These are phyloP conservation scores for Debaryomyces fabryi DNA, from an alignment of 1,139 yeast species.

Conservation along the genomic window DNA sequence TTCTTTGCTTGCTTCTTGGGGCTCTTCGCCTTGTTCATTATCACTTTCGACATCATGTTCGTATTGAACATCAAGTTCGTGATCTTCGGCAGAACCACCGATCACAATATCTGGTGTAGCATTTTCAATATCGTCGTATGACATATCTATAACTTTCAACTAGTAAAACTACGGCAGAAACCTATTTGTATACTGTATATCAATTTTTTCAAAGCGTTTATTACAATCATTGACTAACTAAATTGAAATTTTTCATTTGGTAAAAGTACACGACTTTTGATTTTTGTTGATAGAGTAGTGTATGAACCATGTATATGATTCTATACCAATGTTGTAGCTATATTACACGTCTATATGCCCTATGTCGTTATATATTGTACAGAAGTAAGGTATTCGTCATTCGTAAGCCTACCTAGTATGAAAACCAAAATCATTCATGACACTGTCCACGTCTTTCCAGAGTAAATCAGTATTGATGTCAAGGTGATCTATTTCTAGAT, in stretches of 20 bases:
- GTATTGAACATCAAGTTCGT: constrained; percentile 42
- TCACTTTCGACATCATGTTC: constrained; percentile 53
- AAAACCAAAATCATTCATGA: constrained; percentile 95
- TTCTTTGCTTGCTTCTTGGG: constrained; percentile 41
- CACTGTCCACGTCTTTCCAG: constrained; percentile 89
- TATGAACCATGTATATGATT: not conserved
- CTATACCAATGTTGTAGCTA: not conserved
- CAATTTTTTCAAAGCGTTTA: constrained; percentile 1
- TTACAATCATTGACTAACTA: constrained; percentile 2
- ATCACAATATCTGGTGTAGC: constrained; percentile 85
- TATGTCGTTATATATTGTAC: not conserved
- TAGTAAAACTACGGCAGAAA: constrained; percentile 11
- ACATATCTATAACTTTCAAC: constrained; percentile 28
- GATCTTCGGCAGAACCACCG: constrained; percentile 62
- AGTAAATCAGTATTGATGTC: constrained; percentile 61
- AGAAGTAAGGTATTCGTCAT: not conserved
- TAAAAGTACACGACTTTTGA: constrained; percentile 6
- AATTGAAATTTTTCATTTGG: constrained; percentile 6
- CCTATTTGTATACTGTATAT: not conserved
- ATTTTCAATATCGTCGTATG: constrained; percentile 75
- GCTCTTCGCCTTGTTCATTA: constrained; percentile 53
- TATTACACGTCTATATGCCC: not conserved
- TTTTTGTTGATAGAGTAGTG: not conserved
- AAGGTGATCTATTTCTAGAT: constrained; percentile 35
- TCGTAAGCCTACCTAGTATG: constrained; percentile 35